Evolutionary conservation across 192 early-diverging fungal species (phyloP), one percentile per base, ranked within the genome.

Genomic region (Linnemannia schmuckeri): DNA sequence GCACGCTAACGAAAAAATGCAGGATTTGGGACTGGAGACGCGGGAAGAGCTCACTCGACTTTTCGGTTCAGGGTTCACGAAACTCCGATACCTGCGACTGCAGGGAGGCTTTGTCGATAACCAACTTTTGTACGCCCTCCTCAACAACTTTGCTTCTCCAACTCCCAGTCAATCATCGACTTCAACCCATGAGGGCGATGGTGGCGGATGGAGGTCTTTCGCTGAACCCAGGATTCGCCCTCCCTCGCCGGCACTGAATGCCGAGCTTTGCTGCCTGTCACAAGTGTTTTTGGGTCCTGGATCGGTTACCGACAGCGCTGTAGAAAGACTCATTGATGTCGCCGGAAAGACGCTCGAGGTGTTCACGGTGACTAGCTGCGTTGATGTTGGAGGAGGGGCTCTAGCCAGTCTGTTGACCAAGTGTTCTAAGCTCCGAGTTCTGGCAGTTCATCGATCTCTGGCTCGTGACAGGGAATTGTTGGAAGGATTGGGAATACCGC

Each of bases 271-370:
- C 66, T 76, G 76, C 13, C 76, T 87, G 0, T 81, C 85, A n/a
- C 85, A 87, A 24, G 85, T 87, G 18, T 87, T 87, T 70, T 42
- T 87, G 22, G 85, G 85, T 33, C 85, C 85, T 42, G 85, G 85
- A n/a, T 87, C 85, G 20, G 52, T 87, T 46, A 87, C 85, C 37
- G 79, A 87, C 44, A 87, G 79, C 12, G 85, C 76, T 1, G 44
- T 87, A 1, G 85, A 81, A 37, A 87, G 81, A 35, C 54, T 87
- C 13, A 75, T 87, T 49, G 75, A 57, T 30, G 85, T 77, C 6
- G 79, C 85, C 47, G 79, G 85, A 57, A 76, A 78, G 37, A 78
- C 76, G 37, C 79, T 87, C 4, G 79, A 87, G 47, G 85, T 87
- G 15, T 81, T 87, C 38, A 71, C 80, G 0, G 85, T 87, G 37